phyloP scores from a whole-genome alignment of 2,329 filamentous ascomycete species.

The Monilinia aucupariae region DNA sequence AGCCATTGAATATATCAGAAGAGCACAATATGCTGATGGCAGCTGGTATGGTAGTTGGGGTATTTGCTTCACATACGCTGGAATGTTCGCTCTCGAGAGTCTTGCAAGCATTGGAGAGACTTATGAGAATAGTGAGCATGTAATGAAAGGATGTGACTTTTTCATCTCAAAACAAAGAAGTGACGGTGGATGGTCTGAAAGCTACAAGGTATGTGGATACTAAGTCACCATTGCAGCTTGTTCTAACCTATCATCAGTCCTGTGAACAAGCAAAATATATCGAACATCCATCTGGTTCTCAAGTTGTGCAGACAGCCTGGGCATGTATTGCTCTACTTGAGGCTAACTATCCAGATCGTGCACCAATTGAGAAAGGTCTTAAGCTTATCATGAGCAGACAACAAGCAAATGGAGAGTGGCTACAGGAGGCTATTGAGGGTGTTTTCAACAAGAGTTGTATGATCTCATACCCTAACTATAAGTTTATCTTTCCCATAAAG shows the following conservation, averaged over 20 bases:
- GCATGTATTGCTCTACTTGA: conserved; percentile 76
- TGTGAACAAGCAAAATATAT: conserved; percentile 72
- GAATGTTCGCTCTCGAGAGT: conserved; percentile 92
- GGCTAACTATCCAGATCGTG: conserved; percentile 70
- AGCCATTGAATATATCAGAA: conserved; percentile 78
- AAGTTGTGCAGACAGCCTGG: conserved; percentile 95
- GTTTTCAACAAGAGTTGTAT: conserved; percentile 99
- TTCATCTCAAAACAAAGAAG: conserved; percentile 75
- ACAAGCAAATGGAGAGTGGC: conserved; percentile 85
- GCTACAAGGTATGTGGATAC: conserved; percentile 57
- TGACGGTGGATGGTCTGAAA: conserved; percentile 96
- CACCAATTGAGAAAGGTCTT: conserved; percentile 67
- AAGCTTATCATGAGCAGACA: conserved; percentile 80
- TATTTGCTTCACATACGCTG: conserved; percentile 95
- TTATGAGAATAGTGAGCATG: conserved; percentile 65
- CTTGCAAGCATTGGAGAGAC: conserved; percentile 76
- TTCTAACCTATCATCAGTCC: conserved; percentile 42
- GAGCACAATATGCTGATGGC: conserved; percentile 72
- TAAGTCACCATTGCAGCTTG: conserved; percentile 3
- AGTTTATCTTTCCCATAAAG: conserved; percentile 92
- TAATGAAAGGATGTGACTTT: conserved; percentile 77
- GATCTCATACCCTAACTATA: conserved; percentile 99
- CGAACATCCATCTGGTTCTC: conserved; percentile 68
- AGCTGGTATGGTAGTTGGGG: conserved; percentile 98
- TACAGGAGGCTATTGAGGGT: conserved; percentile 91